Conservation (phyloP, 768 basidiomycete genomes). For the Leccinum truebloodii region DNA sequence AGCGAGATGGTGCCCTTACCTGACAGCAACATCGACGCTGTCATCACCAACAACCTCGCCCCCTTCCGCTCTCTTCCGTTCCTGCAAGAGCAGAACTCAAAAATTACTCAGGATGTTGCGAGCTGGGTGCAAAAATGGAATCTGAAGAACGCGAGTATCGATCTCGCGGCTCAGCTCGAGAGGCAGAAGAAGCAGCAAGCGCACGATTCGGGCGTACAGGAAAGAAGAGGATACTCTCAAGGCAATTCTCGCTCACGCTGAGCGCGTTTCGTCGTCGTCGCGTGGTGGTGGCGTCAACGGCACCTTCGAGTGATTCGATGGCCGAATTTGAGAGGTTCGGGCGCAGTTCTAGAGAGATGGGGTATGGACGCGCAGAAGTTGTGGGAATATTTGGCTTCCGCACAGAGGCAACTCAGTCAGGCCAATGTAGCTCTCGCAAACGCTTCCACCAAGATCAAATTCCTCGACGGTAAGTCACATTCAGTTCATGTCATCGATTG, state of each 20-base stretch:
- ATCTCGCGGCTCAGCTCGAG: slow-evolving; percentile 81
- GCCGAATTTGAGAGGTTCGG: slow-evolving; percentile 50
- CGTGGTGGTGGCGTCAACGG: slow-evolving; percentile 31
- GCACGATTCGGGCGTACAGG: slow-evolving; percentile 75
- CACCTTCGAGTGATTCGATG: slow-evolving; percentile 42
- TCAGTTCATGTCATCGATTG: background rate
- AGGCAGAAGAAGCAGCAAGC: slow-evolving; percentile 70
- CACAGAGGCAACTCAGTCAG: slow-evolving; percentile 69
- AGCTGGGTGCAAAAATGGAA: slow-evolving; percentile 85
- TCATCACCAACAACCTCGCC: slow-evolving; percentile 89
- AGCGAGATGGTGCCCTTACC: slow-evolving; percentile 18
- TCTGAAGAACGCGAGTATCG: slow-evolving; percentile 85
- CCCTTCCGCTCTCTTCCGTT: slow-evolving; percentile 77
- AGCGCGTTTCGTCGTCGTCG: slow-evolving; percentile 27
- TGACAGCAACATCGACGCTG: slow-evolving; percentile 63
- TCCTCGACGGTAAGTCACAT: slow-evolving; percentile 60
- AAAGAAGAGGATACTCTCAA: slow-evolving; percentile 89
- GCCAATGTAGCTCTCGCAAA: slow-evolving; percentile 73
- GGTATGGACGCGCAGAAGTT: slow-evolving; percentile 67
- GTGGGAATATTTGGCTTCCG: slow-evolving; percentile 63
- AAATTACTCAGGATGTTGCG: slow-evolving; percentile 80
- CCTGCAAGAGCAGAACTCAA: slow-evolving; percentile 91
- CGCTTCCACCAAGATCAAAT: slow-evolving; percentile 79
- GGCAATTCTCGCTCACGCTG: slow-evolving; percentile 63
- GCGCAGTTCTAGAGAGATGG: slow-evolving; percentile 54